Base-by-base conservation (phyloP, 208 protist genomes). In the Trypanosoma cruzi region DNA sequence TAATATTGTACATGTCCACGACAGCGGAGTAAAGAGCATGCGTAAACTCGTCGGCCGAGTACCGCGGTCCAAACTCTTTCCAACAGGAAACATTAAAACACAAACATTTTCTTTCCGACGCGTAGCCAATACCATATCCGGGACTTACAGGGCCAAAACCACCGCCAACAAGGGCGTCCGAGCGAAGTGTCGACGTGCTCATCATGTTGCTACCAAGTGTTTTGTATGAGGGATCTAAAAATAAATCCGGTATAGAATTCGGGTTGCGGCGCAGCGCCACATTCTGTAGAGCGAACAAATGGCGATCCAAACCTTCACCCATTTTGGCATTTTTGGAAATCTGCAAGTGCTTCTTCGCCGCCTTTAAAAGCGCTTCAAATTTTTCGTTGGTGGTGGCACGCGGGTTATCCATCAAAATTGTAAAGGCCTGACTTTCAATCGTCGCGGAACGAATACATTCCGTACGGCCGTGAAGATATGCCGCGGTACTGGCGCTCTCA, bases 381-480 rank as follows among this genome's bases (percentile, higher is more conserved):
- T 82, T 82, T 50, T 79, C 68, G 26, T 31, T 66, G 1, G 37
- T 55, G 0, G 71, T 71, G 4, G 60, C 56, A 32, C 10, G 55
- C 59, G 53, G 64, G 16, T 29, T 46, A 36, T 63, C 42, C 77
- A 87, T 86, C 22, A 79, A 69, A 32, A 92, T 64, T 28, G 82
- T 61, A 56, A 96, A 93, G 2, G 60, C 58, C 1, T 82, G 75
- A 55, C 83, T 86, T 50, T 84, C 90, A 0, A 55, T 8, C 13
- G 86, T 86, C 3, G 85, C 75, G 10, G 81, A 71, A 24, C 77
- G 80, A 16, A 95, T 57, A 40, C 53, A 73, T 32, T 88, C 87
- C 6, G 72, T 82, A 16, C 92, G 89, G 13, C 92, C 92, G 42
- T 86, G 86, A 10, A 73, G 75, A 69, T 91, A 96, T 24, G 73